phyloP scores from a whole-genome alignment of 2,329 filamentous ascomycete species.

The Hypoxylon sp. region DNA sequence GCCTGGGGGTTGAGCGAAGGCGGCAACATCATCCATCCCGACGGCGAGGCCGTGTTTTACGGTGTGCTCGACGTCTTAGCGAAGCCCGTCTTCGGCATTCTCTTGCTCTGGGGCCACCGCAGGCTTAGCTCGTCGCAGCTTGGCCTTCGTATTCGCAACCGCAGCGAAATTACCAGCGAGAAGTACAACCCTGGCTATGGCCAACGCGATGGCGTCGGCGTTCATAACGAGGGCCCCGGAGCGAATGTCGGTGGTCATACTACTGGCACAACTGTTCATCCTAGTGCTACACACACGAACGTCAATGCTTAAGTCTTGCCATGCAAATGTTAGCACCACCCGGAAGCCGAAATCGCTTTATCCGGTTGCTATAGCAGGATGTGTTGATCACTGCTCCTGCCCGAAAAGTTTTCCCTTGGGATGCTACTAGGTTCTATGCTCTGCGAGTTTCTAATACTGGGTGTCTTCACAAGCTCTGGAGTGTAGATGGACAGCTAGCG shows the following conservation, averaged over 20 bases:
- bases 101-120: conserved; percentile 70
- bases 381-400: too few species aligned
- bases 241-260: conserved; percentile 28
- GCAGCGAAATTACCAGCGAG: conserved; percentile 34
- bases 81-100: conserved; percentile 68
- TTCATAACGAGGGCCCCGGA: conserved; percentile 33
- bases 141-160: conserved; percentile 56
- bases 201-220: conserved; percentile 20
- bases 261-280: conserved; percentile 5
- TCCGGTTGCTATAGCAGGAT: too few species aligned
- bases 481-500: too few species aligned
- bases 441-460: too few species aligned
- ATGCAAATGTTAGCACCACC: too few species aligned
- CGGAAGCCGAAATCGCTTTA: too few species aligned
- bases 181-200: conserved; percentile 31
- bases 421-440: too few species aligned
- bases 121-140: conserved; percentile 66
- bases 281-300: conserved; percentile 5
- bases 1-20: conserved; percentile 71
- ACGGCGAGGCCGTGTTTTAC: conserved; percentile 74
- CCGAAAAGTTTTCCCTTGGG: too few species aligned
- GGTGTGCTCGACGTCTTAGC: conserved; percentile 71
- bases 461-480: too few species aligned
- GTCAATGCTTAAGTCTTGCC: not conserved
- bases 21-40: conserved; percentile 70